These are phyloP conservation scores for Samsoniella hepiali DNA, from an alignment of 2,329 filamentous ascomycete species.

Conservation along the genomic window DNA sequence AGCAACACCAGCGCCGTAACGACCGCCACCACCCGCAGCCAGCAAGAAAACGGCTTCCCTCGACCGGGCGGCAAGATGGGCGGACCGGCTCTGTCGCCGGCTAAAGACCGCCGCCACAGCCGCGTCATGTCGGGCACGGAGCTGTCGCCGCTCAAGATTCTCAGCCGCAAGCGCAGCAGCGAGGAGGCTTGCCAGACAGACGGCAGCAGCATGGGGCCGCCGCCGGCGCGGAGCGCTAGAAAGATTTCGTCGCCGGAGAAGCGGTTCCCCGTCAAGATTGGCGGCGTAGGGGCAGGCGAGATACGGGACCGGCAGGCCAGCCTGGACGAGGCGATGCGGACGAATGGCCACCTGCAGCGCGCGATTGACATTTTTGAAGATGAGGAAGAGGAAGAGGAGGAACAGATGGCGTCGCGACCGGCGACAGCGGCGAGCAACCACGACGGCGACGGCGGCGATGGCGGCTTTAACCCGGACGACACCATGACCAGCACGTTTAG, in stretches of 20 bases:
- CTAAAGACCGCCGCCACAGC: constrained; percentile 49
- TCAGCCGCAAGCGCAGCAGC: constrained; percentile 32
- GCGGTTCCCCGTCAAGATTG: constrained; percentile 60
- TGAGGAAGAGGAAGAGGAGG: constrained; percentile 34
- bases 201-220: constrained; percentile 23
- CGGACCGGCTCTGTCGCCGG: constrained; percentile 33
- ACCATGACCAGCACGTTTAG: constrained; percentile 81
- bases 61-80: neutral
- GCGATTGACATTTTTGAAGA: constrained; percentile 64
- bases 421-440: constrained; percentile 30
- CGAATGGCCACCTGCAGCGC: constrained; percentile 54
- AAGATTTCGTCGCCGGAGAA: constrained; percentile 49
- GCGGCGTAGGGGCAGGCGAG: constrained; percentile 26
- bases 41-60: neutral
- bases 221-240: constrained; percentile 42
- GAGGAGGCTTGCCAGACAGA: constrained; percentile 15
- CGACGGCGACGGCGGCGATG: constrained; percentile 29
- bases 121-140: constrained; percentile 56
- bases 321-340: constrained; percentile 51
- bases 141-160: constrained; percentile 56
- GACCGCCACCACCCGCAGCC: constrained; percentile 21
- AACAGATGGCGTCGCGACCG: constrained; percentile 24
- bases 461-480: constrained; percentile 56
- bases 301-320: constrained; percentile 38
- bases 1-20: constrained; percentile 42